phyloP scores from a whole-genome alignment of 1,284 basidiomycete genomes.

The Cystobasidium pallidum region DNA sequence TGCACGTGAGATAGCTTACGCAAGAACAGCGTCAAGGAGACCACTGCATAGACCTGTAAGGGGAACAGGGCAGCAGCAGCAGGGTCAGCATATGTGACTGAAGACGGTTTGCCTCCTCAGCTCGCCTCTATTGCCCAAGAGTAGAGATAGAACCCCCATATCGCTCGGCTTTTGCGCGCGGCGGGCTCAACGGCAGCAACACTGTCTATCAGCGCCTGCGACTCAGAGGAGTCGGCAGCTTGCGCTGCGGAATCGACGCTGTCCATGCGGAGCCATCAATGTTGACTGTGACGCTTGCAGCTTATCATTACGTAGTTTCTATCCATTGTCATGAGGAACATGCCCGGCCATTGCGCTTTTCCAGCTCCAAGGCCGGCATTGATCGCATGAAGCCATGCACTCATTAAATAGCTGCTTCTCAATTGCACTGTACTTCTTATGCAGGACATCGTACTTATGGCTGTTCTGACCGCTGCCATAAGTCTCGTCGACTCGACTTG shows the following conservation, averaged over 20 bases:
- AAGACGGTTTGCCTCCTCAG: not conserved
- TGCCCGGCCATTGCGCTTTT: no score
- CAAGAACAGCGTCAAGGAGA: slow-evolving; percentile 47
- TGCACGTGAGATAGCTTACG: no score
- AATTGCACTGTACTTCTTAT: no score
- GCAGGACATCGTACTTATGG: no score
- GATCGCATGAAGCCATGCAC: no score
- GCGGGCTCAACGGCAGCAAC: not conserved
- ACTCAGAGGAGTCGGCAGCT: slow-evolving; percentile 1
- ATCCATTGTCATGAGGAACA: no score
- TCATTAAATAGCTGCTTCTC: no score
- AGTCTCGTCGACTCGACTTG: no score
- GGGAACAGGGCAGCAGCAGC: not conserved
- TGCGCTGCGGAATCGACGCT: not conserved
- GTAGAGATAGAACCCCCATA: slow-evolving; percentile 47
- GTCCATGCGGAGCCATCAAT: not conserved
- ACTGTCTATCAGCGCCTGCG: not conserved
- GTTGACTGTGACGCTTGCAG: no score
- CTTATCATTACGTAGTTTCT: no score
- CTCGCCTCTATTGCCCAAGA: slow-evolving; percentile 49
- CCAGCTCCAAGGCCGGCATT: no score
- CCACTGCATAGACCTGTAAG: slow-evolving; percentile 47
- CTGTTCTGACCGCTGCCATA: no score
- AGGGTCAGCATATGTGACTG: not conserved
- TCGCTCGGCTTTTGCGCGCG: not conserved